phyloP scores from a whole-genome alignment of 2,329 filamentous ascomycete genomes.

The Diaporthe longicolla region DNA sequence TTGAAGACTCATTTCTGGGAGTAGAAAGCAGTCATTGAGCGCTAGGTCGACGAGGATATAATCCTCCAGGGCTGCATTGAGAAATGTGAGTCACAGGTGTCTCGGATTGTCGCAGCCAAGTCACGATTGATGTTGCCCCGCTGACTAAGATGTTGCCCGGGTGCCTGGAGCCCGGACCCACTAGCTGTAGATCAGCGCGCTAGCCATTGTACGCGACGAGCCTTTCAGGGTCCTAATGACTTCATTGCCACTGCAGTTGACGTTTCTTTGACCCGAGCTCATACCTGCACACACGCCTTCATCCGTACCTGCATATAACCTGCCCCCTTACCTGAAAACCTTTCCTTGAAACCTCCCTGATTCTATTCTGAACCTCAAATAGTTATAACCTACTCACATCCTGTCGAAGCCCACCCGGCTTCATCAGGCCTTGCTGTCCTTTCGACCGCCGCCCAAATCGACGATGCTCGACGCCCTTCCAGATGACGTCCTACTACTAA shows the following conservation, averaged over 20 bases:
- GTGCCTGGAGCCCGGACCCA: background rate
- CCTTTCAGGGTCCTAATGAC: slow-evolving; percentile 27
- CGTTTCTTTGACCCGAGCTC: background rate
- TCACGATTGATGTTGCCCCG: background rate
- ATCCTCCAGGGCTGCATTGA: background rate
- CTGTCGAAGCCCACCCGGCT: background rate
- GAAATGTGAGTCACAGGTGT: background rate
- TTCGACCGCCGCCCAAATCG: slow-evolving; percentile 20
- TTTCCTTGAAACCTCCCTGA: accelerated
- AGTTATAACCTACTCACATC: background rate
- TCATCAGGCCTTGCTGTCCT: background rate
- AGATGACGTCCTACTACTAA: slow-evolving; percentile 64
- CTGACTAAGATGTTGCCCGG: slow-evolving; percentile 21
- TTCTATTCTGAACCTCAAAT: background rate
- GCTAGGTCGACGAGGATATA: background rate
- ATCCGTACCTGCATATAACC: background rate
- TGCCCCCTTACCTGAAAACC: background rate
- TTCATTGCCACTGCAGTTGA: slow-evolving; percentile 19
- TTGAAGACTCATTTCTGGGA: no score
- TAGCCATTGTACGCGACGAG: background rate
- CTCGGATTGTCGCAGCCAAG: background rate
- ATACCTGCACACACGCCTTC: no score
- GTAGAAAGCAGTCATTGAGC: background rate
- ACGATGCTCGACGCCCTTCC: slow-evolving; percentile 59
- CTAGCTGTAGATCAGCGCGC: background rate